These are phyloP conservation scores for Canariomyces notabilis DNA, from an alignment of 2,329 filamentous ascomycete species.

Conservation along the genomic window DNA sequence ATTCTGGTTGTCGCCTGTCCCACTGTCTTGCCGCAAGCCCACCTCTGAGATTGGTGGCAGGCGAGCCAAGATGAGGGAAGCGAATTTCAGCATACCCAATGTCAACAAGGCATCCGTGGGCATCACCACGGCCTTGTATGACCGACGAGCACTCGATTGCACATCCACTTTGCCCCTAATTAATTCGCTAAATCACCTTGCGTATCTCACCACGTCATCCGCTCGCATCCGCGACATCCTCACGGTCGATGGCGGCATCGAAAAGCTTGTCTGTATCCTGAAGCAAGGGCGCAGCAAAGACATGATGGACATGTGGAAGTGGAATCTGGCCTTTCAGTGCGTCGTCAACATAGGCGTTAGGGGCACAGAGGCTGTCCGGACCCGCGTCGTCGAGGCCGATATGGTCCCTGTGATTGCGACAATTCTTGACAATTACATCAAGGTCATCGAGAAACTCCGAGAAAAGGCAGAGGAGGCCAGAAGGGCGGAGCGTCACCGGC, in stretches of 20 bases:
- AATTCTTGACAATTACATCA: conserved; percentile 97
- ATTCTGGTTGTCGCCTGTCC: conserved; percentile 7
- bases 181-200: conserved; percentile 97
- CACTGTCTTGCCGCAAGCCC: conserved; percentile 26
- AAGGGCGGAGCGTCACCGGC: conserved; percentile 55
- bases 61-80: conserved; percentile 81
- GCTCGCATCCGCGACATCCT: conserved; percentile 96
- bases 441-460: conserved; percentile 86
- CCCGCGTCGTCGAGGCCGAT: conserved; percentile 93
- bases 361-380: conserved; percentile 89
- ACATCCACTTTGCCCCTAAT: conserved; percentile 96
- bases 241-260: conserved; percentile 97
- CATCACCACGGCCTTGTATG: conserved; percentile 97
- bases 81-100: conserved; percentile 98
- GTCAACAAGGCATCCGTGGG: conserved; percentile 95
- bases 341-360: conserved; percentile 98
- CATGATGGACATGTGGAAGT: conserved; percentile 99
- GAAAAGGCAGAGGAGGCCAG: conserved; percentile 83
- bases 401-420: conserved; percentile 99
- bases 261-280: conserved; percentile 92
- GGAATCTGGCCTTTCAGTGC: conserved; percentile 98
- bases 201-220: conserved; percentile 96
- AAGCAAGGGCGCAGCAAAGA: conserved; percentile 96
- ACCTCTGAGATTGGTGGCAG: conserved; percentile 26
- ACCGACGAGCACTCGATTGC: conserved; percentile 94